These are phyloP conservation scores for Aegilops longissima DNA, from an alignment of 176 grass and related monocot genomes.

Conservation along the genomic window DNA sequence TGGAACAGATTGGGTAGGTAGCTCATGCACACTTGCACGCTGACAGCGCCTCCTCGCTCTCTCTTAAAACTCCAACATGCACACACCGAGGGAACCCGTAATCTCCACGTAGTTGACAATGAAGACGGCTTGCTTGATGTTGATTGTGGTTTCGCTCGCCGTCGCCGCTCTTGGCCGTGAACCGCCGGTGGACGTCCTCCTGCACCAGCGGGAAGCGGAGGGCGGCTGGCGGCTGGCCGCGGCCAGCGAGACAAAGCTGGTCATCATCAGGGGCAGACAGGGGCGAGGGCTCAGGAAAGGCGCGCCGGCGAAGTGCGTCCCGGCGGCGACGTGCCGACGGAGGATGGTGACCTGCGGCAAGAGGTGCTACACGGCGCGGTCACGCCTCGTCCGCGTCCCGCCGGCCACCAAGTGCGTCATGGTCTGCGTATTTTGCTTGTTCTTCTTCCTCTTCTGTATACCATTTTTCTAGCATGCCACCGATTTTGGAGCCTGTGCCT, in stretches of 20 bases:
- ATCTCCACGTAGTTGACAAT: neutral
- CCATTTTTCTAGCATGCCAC: neutral
- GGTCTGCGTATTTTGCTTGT: neutral
- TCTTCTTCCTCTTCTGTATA: neutral
- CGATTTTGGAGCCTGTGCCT: neutral
- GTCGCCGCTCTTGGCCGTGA: neutral
- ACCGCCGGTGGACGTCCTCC: neutral
- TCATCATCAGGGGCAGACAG: neutral
- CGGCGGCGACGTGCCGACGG: neutral
- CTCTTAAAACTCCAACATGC: neutral
- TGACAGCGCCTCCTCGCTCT: neutral
- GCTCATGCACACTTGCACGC: neutral
- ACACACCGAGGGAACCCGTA: no score
- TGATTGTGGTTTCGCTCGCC: neutral
- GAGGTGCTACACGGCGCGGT: neutral
- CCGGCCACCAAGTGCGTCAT: conserved; percentile 16
- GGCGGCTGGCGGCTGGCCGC: neutral
- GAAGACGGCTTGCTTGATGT: neutral
- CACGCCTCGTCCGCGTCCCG: neutral
- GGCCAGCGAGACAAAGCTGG: neutral
- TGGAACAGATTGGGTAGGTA: neutral
- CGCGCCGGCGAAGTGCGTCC: neutral
- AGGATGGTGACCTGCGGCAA: neutral
- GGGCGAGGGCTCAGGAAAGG: neutral
- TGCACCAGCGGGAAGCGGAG: neutral